These are phyloP conservation scores for Kluyveromyces starmeri DNA, from an alignment of 805 yeast species.

Conservation along the genomic window DNA sequence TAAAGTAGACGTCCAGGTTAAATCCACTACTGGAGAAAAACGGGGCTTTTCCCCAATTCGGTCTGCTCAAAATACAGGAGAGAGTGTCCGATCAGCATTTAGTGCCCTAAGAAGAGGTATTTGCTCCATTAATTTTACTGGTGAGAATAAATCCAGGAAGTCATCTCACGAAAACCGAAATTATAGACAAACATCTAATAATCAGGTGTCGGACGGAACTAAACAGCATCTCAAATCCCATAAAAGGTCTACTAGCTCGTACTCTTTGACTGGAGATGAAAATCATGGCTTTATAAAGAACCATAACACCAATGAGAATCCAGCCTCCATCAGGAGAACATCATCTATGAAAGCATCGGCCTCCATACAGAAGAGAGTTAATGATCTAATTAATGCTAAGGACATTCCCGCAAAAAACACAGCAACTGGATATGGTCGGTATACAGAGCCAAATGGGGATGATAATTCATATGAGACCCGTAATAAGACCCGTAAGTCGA, in stretches of 20 bases:
- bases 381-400: conserved; percentile 32
- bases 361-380: conserved; percentile 49
- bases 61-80: conserved; percentile 23
- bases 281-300: conserved; percentile 7
- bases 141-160: conserved; percentile 4
- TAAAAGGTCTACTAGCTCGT: conserved; percentile 3
- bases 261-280: conserved; percentile 9
- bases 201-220: neutral
- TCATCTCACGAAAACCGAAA: neutral
- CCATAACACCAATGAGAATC: conserved; percentile 7
- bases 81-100: conserved; percentile 16
- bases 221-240: neutral
- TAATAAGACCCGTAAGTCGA: conserved; percentile 22
- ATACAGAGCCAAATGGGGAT: conserved; percentile 34
- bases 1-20: conserved; percentile 13
- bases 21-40: conserved; percentile 17
- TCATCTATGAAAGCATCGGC: conserved; percentile 2
- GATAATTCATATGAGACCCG: conserved; percentile 6
- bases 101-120: conserved; percentile 11
- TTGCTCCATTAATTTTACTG: conserved; percentile 11
- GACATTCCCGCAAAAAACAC: conserved; percentile 43
- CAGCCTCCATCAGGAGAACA: conserved; percentile 8
- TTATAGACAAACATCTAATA: conserved; percentile 1
- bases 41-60: conserved; percentile 15
- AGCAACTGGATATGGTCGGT: conserved; percentile 78